Evolutionary conservation across 345 rosid genomes (phyloP).

Genomic region (Durio zibethinus): DNA sequence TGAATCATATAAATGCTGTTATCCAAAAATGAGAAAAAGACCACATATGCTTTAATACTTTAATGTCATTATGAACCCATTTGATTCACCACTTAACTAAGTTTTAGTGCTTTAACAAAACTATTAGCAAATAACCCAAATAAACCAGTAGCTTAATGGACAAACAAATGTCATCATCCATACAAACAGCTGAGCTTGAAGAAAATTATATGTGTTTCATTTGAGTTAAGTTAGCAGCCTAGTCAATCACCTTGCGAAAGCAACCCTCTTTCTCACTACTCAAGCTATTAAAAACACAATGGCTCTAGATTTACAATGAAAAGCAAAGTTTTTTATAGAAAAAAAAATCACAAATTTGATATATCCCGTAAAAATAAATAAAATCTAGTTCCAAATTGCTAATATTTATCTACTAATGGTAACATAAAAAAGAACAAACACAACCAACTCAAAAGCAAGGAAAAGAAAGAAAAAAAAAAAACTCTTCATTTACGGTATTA

Average conservation of each 20-base stretch:
- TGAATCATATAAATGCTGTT: not conserved
- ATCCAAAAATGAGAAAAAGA: not conserved
- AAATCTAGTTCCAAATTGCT: not conserved
- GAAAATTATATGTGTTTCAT: not conserved
- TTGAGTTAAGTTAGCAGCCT: not conserved
- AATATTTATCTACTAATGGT: not conserved
- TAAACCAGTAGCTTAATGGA: not conserved
- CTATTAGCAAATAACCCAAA: not conserved
- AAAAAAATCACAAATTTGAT: not conserved
- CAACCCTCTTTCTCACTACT: not conserved
- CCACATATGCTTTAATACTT: not conserved
- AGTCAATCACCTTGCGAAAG: not conserved
- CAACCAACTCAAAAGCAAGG: not conserved
- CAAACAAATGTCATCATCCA: not conserved
- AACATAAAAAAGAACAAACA: not conserved
- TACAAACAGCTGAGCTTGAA: not conserved
- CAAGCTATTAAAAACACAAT: not conserved
- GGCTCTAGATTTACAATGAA: not conserved
- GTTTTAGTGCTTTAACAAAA: not conserved
- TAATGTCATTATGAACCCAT: not conserved
- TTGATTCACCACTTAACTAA: not conserved
- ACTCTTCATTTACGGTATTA: not conserved
- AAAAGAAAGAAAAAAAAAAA: not conserved
- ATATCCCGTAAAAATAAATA: not conserved
- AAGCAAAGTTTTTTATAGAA: not conserved